Conservation (phyloP, 805 yeast genomes). For the Pachysolen tannophilus region DNA sequence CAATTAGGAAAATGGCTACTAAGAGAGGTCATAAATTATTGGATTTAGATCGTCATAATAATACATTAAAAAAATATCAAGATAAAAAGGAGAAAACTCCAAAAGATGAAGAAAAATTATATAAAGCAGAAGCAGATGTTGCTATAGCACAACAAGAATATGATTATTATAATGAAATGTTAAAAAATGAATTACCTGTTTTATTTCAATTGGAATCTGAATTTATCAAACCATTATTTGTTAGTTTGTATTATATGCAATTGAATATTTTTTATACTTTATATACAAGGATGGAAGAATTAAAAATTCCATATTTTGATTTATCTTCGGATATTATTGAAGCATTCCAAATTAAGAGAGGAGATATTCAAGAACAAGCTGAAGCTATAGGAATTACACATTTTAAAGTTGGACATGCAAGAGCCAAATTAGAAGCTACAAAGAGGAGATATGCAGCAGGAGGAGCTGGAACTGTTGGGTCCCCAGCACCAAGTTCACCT, state of each 20-base stretch:
- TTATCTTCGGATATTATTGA: constrained; percentile 75
- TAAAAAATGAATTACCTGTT: constrained; percentile 83
- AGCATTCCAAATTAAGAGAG: constrained; percentile 74
- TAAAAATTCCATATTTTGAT: constrained; percentile 96
- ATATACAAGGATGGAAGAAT: constrained; percentile 85
- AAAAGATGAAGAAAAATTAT: constrained; percentile 88
- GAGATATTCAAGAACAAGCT: constrained; percentile 82
- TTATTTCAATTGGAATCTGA: constrained; percentile 85
- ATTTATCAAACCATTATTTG: constrained; percentile 88
- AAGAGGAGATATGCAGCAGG: constrained; percentile 58
- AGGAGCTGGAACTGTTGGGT: constrained; percentile 26
- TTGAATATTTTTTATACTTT: constrained; percentile 92
- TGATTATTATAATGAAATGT: constrained; percentile 91
- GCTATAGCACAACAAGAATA: constrained; percentile 91
- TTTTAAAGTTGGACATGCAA: constrained; percentile 85
- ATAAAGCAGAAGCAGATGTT: constrained; percentile 82
- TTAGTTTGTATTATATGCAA: constrained; percentile 95
- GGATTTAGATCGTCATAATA: constrained; percentile 82
- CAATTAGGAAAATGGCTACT: constrained; percentile 87
- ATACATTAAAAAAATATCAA: constrained; percentile 63
- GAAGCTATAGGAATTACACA: constrained; percentile 88
- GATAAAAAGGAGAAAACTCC: constrained; percentile 75
- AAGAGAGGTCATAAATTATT: constrained; percentile 94
- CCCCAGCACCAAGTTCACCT: constrained; percentile 22
- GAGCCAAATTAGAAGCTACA: constrained; percentile 74